Base-by-base conservation (phyloP, 2,329 filamentous ascomycete species). In the Colletotrichum musicola region DNA sequence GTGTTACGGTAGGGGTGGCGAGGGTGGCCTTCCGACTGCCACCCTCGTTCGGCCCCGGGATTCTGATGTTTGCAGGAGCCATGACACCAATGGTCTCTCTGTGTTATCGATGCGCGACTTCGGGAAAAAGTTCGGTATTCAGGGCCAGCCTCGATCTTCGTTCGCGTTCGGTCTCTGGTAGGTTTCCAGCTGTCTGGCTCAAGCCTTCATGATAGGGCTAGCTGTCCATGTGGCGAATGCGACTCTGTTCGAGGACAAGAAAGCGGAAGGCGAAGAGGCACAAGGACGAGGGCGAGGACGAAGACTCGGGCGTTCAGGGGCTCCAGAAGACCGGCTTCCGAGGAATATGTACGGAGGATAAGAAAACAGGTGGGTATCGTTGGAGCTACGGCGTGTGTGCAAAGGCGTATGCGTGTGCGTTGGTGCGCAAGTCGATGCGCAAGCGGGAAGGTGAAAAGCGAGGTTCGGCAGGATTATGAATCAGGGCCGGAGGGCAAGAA, bases 11-110 rank as follows among this genome's bases (percentile, higher is more conserved):
- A 38, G 80, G 77, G 60, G 78, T 77, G 35, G 74, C 76, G 20
- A 82, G 73, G 14, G 77, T 77, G 40, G 75, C 73, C 42, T 71
- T 72, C 35, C 50, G 73, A 35, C 30, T 35, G 51, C 7, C 77
- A 55, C 72, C 73, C 46, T 74, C 69, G 51, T 81, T 83, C 78
- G 78, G 78, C 53, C 79, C 73, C 30, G 85, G 84, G 66, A 89
- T 79, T 66, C 81, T 78, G 70, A 85, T 85, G 68, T 84, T 79
- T 65, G 82, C 71, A 35, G 86, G 85, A 62, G 86, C 85, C 87
- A 89, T 89, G 64, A 62, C 70, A 46, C 54, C 18, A 42, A 16
- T 57, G 38, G 42, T 51, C 18, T 47, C 22, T 9, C 6, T 61
- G 27, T 38, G 30, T 10, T 27, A 35, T 7, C 7, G 30, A 47